These are phyloP conservation scores for Miscanthus lutarioriparius DNA, from an alignment of 176 grass and related monocot species.

Conservation along the genomic window DNA sequence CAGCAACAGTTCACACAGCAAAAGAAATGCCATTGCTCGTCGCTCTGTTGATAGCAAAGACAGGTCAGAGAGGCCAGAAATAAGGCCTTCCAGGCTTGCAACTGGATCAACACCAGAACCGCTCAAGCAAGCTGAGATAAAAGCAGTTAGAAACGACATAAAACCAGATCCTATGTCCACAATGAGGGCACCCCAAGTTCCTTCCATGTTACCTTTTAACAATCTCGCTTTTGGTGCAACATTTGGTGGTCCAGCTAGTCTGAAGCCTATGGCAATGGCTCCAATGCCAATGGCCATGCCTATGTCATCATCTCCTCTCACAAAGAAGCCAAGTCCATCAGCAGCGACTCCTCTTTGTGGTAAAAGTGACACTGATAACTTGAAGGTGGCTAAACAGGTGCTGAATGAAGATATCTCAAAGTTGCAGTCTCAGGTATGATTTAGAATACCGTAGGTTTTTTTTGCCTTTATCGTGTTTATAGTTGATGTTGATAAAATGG, in stretches of 20 bases:
- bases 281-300: slow-evolving; percentile 41
- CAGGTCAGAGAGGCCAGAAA: slow-evolving; percentile 53
- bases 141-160: slow-evolving; percentile 56
- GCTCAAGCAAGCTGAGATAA: slow-evolving; percentile 52
- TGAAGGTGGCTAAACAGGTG: slow-evolving; percentile 61
- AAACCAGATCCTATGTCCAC: slow-evolving; percentile 59
- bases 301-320: slow-evolving; percentile 47
- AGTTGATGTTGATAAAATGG: slow-evolving; percentile 17
- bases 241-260: slow-evolving; percentile 41
- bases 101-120: slow-evolving; percentile 49
- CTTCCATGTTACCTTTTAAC: slow-evolving; percentile 60
- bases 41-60: slow-evolving; percentile 71
- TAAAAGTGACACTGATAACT: slow-evolving; percentile 60
- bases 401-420: slow-evolving; percentile 70
- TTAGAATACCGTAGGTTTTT: not conserved
- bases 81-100: slow-evolving; percentile 69
- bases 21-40: slow-evolving; percentile 64
- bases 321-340: slow-evolving; percentile 50
- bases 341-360: slow-evolving; percentile 43
- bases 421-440: slow-evolving; percentile 69
- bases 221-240: slow-evolving; percentile 58
- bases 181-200: slow-evolving; percentile 62
- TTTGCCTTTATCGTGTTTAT: slow-evolving; percentile 4
- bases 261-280: slow-evolving; percentile 68
- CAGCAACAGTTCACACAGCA: slow-evolving; percentile 30